phyloP scores from a whole-genome alignment of 78 protist species.

The Cavenderia fasciculata region DNA sequence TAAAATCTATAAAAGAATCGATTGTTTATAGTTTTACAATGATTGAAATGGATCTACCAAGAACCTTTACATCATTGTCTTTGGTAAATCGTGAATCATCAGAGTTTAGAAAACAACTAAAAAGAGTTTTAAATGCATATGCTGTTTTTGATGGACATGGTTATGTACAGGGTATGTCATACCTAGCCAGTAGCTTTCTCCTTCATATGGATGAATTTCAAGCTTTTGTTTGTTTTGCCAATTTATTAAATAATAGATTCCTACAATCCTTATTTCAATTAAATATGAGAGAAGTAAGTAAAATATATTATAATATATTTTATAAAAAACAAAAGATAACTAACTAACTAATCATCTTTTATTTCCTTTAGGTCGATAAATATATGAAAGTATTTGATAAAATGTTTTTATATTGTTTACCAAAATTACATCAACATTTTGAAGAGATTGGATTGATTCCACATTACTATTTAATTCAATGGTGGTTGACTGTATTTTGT shows the following conservation, averaged over 20 bases:
- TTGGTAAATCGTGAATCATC: conserved; percentile 39
- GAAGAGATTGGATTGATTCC: background rate
- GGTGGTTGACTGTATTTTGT: conserved; percentile 76
- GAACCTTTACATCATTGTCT: conserved; percentile 47
- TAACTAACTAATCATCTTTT: background rate
- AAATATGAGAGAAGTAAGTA: conserved; percentile 49
- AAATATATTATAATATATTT: background rate
- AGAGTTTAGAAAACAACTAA: conserved; percentile 48
- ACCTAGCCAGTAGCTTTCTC: conserved; percentile 63
- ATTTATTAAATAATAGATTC: conserved; percentile 31
- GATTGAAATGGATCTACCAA: conserved; percentile 40
- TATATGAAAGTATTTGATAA: conserved; percentile 40
- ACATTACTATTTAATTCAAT: conserved; percentile 65
- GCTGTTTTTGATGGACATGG: conserved; percentile 75
- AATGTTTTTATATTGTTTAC: conserved; percentile 8
- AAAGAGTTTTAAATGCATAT: conserved; percentile 32
- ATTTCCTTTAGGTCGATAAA: conserved; percentile 26
- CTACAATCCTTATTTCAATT: conserved; percentile 48
- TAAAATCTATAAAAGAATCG: conserved; percentile 13
- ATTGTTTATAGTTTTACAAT: conserved; percentile 23
- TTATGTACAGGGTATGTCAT: conserved; percentile 88
- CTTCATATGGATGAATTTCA: conserved; percentile 66
- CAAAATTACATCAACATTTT: conserved; percentile 41
- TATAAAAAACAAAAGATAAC: background rate
- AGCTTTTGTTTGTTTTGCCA: conserved; percentile 9